These are phyloP conservation scores for Poterioochromonas sp. DNA, from an alignment of 352 stramenopile genomes.

Conservation along the genomic window DNA sequence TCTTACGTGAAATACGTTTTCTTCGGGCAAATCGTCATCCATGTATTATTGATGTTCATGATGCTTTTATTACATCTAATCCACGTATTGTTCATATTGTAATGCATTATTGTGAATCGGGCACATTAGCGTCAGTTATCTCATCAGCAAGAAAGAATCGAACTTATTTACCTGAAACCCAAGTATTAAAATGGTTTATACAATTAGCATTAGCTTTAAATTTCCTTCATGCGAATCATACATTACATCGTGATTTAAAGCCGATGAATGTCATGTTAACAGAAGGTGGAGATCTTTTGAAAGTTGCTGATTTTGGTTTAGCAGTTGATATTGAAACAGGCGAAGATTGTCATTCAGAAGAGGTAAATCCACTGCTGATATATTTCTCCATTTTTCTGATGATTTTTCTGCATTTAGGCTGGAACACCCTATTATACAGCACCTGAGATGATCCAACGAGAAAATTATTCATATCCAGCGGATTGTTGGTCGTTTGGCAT, in stretches of 20 bases:
- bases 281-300: conserved; percentile 16
- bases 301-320: conserved; percentile 26
- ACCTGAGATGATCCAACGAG: conserved; percentile 23
- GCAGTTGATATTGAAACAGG: neutral
- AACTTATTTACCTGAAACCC: neutral
- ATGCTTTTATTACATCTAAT: conserved; percentile 5
- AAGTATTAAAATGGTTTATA: conserved; percentile 21
- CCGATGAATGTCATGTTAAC: conserved; percentile 26
- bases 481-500: conserved; percentile 21
- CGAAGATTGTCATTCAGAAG: neutral
- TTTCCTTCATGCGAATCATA: neutral
- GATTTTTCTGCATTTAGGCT: neutral
- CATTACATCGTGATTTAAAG: conserved; percentile 28
- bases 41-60: conserved; percentile 27
- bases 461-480: conserved; percentile 23
- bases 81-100: conserved; percentile 11
- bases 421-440: conserved; percentile 30
- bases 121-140: neutral
- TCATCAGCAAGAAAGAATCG: neutral
- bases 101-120: conserved; percentile 28
- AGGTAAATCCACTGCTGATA: no score
- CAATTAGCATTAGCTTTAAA: neutral
- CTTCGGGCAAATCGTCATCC: neutral
- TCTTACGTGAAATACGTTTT: conserved; percentile 1
- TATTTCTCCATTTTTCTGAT: no score